phyloP scores from a whole-genome alignment of 2,329 filamentous ascomycete species.

The Alternaria sp. region DNA sequence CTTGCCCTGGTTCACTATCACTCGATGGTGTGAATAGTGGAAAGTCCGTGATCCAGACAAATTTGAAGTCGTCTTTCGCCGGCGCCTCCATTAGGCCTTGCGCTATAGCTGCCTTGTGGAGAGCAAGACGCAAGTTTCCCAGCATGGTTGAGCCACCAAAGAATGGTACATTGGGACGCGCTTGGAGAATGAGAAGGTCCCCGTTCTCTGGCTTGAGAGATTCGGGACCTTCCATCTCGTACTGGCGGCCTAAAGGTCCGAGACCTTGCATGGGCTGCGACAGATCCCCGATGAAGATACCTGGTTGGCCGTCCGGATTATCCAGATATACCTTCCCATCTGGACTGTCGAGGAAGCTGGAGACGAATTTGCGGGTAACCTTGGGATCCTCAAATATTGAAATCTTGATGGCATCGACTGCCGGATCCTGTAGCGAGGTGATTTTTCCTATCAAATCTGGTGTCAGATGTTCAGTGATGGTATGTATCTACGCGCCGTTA shows the following conservation, averaged over 20 bases:
- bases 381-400: slow-evolving; percentile 62
- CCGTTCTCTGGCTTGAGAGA: slow-evolving; percentile 65
- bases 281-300: slow-evolving; percentile 77
- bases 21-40: slow-evolving; percentile 84
- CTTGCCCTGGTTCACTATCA: slow-evolving; percentile 77
- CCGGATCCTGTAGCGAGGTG: slow-evolving; percentile 70
- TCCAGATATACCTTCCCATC: slow-evolving; percentile 65
- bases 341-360: slow-evolving; percentile 74
- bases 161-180: slow-evolving; percentile 70
- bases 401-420: slow-evolving; percentile 79
- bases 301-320: slow-evolving; percentile 80
- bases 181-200: slow-evolving; percentile 83
- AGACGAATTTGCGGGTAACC: slow-evolving; percentile 68
- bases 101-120: slow-evolving; percentile 75
- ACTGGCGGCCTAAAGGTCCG: slow-evolving; percentile 78
- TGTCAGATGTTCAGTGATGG: slow-evolving; percentile 70
- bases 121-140: slow-evolving; percentile 74
- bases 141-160: slow-evolving; percentile 76
- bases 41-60: slow-evolving; percentile 89
- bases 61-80: slow-evolving; percentile 64
- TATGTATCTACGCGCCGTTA: slow-evolving; percentile 63
- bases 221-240: slow-evolving; percentile 65
- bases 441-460: slow-evolving; percentile 77
- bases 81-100: slow-evolving; percentile 63
- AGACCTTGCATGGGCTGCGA: slow-evolving; percentile 79